Evolutionary conservation across 441 rosid species (phyloP), one percentile per base, ranked within the genome.

Genomic region (Daphne laureola): DNA sequence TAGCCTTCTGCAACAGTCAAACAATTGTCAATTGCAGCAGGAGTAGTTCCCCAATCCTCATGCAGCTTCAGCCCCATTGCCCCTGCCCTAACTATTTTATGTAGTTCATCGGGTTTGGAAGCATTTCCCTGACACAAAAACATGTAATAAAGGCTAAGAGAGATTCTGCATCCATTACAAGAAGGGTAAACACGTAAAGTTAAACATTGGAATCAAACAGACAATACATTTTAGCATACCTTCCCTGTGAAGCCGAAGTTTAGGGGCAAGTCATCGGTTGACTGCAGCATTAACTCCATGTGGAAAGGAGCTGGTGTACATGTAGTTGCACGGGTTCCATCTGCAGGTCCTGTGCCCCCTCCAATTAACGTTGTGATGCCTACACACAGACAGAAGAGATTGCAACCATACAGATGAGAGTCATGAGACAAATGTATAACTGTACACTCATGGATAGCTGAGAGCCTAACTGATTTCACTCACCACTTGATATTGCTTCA

Each of bases 211-310:
- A n/a, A 58, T 38, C 15, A 63, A 13, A 31, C 38, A 31, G 9
- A 9, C 36, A 31, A 2, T 31, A 41, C 52, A 46, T 8, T 43
- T 61, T 53, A 61, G 61, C 81, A 50, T 57, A 89, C 98, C 78
- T 92, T 92, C 68, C 98, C 98, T 17, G 96, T 88, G 73, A 92
- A 92, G 46, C 98, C 98, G 72, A 92, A 88, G 78, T 92, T 92
- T 53, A 89, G 71, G 60, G 98, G 96, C 57, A 92, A 65, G 70
- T 75, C 77, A 75, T 92, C 98, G 5, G 98, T 92, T 57, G 98
- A 81, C 69, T 86, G 98, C 71, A 92, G 74, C 98, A 92, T 92
- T 56, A 89, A 59, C 74, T 82, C 86, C 95, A 92, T 82, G 7
- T 92, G 94, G 1, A 59, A 70, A 8, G 90, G 80, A 43, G 95